Evolutionary conservation across 2,329 filamentous ascomycete species (phyloP).

Genomic region (Trichocomaceae sp.): DNA sequence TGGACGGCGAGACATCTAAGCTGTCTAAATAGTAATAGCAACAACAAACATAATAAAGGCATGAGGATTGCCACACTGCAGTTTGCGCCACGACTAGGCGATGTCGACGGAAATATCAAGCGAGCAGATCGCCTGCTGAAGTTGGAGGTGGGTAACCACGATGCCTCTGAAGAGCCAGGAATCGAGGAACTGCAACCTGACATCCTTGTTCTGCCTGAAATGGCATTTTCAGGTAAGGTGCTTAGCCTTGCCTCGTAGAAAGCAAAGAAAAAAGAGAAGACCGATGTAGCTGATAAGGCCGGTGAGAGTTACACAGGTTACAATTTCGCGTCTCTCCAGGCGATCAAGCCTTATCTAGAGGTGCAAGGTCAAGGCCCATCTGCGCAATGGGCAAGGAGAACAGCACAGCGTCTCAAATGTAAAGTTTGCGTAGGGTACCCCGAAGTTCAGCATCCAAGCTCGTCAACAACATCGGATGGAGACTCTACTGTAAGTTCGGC

Average conservation of each 20-base stretch:
- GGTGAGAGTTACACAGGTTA: conserved; percentile 43
- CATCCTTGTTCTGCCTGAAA: conserved; percentile 55
- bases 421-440: conserved; percentile 61
- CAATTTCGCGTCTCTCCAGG: conserved; percentile 54
- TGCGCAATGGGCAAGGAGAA: conserved; percentile 52
- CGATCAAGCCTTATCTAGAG: conserved; percentile 55
- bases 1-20: neutral
- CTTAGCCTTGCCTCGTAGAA: neutral
- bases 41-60: neutral
- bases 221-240: conserved; percentile 52
- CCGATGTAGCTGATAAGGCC: neutral
- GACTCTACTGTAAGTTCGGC: conserved; percentile 7
- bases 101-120: conserved; percentile 40
- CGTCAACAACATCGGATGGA: neutral
- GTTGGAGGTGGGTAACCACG: conserved; percentile 5
- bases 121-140: conserved; percentile 39
- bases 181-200: conserved; percentile 38
- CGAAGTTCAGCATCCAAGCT: conserved; percentile 35
- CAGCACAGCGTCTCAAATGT: conserved; percentile 49
- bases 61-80: conserved; percentile 46
- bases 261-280: neutral
- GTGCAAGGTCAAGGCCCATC: conserved; percentile 49
- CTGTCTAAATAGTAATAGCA: neutral
- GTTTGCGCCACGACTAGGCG: conserved; percentile 38
- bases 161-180: conserved; percentile 10